These are phyloP conservation scores for Butyriboletus loyo DNA, from an alignment of 768 basidiomycete species.

Conservation along the genomic window DNA sequence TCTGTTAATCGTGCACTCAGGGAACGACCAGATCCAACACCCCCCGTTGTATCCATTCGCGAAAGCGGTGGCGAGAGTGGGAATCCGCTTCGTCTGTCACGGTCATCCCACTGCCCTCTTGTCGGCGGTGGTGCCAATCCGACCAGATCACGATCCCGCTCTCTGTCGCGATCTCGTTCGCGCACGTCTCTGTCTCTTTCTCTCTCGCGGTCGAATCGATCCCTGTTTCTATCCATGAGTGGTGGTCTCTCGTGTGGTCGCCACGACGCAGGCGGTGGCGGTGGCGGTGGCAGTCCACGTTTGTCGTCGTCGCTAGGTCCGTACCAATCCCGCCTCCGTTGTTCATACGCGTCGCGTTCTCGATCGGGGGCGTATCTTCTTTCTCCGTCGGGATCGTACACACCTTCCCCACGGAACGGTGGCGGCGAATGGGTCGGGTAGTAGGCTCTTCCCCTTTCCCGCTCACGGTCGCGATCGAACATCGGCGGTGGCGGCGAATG, in stretches of 20 bases:
- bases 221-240: constrained; percentile 32
- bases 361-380: constrained; percentile 30
- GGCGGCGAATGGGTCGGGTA: constrained; percentile 34
- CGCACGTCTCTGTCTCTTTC: constrained; percentile 25
- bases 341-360: constrained; percentile 32
- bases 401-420: constrained; percentile 20
- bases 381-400: constrained; percentile 35
- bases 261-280: constrained; percentile 16
- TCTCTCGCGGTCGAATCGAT: constrained; percentile 39
- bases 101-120: constrained; percentile 38
- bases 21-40: constrained; percentile 17
- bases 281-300: constrained; percentile 17
- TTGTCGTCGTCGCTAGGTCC: constrained; percentile 42
- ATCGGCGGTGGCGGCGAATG: constrained; percentile 29
- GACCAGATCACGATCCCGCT: constrained; percentile 22
- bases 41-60: constrained; percentile 14
- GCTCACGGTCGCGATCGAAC: constrained; percentile 34
- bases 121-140: constrained; percentile 17
- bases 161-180: constrained; percentile 42
- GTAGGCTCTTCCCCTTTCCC: constrained; percentile 27
- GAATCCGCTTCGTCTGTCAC: constrained; percentile 35
- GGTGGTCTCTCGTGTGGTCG: constrained; percentile 36
- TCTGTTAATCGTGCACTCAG: constrained; percentile 31
- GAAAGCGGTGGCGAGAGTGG: constrained; percentile 21
- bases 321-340: constrained; percentile 29